Base-by-base conservation (phyloP, 805 yeast genomes). In the Kluyveromyces lactis region DNA sequence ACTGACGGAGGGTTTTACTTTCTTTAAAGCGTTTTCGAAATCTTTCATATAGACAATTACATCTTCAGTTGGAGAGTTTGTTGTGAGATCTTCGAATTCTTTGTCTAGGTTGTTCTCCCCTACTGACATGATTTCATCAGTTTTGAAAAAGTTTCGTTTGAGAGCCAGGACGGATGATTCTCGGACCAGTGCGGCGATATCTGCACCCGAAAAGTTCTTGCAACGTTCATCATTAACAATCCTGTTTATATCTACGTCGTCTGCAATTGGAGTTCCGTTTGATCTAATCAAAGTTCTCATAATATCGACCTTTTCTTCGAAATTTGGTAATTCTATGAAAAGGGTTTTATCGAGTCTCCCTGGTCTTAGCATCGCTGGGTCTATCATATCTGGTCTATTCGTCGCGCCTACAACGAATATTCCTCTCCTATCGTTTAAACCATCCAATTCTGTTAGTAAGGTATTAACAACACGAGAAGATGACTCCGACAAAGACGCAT, bases 351-450 rank as follows among this genome's bases (percentile, higher is more conserved):
- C 97, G 52, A 90, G 70, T 61, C 98, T 76, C 4, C 97, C 98
- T 0, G 97, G 97, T 57, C 98, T 75, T 33, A 92, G 65, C 97
- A 90, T 92, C 0, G 98, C 98, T 3, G 95, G 87, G 62, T 90
- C 98, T 48, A 90, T 92, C 86, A 90, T 90, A 58, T 90, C 98
- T 0, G 97, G 97, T 58, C 98, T 74, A 53, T 90, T 90, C 0
- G 98, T 90, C 2, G 98, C 98, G 21, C 96, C 97, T 49, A 90
- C 77, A 3, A 90, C 97, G 60, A 83, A 92, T 2, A 90, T 86
- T 2, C 97, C 97, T 44, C 81, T 76, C 50, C 97, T 71, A 49
- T 90, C 96, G 50, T 86, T 89, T 41, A 90, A 70, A 1, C 98
- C 98, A 63, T 92, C 98, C 28, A 92, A 69, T 57, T 92, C 98